Base-by-base conservation (phyloP, 1,284 basidiomycete genomes). In the Uromyces viciae-fabae region DNA sequence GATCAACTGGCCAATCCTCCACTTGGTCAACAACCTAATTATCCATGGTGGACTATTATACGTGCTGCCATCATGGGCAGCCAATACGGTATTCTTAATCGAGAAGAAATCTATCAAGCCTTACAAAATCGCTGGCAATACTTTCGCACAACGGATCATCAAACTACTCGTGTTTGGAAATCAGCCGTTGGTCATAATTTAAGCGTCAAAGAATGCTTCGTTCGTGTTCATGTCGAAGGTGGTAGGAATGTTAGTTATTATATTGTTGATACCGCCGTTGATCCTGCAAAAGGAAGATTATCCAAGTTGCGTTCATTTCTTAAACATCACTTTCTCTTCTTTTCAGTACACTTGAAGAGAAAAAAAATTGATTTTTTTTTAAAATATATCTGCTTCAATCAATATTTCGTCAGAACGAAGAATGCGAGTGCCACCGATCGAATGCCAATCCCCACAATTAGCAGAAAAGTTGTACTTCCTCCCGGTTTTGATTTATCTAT, bases 31-130 rank as follows among this genome's bases (percentile, higher is more conserved):
- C 78, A 81, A 54, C 78, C 78, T 49, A 81, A 81, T 42, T 81
- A 81, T 73, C 78, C 78, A 42, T 81, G 78, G 78, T 81, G 78
- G 78, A 74, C 78, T 22, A 81, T 81, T 40, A 81, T 81, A 56
- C 54, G 78, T 14, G 78, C 78, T 7, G 78, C 78, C 0, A 81
- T 81, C 17, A 74, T 81, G 71, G 78, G 78, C 19, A 81, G 78
- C 40, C 69, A 49, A n/a, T 81, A 81, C 36, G 78, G 78, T 4
- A 81, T 81, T 40, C 49, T 81, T 31, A 81, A 43, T 19, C 78
- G 78, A 15, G 78, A 81, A 3, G 69, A 74, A 46, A 81, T 81
- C 46, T 81, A 43, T 42, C 46, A 81, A 33, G 78, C 71, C 25
- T 33, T 81, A 17, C 43, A 42, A 22, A 72, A 64, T 28, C 78